Conservation (phyloP, 495 filamentous ascomycete genomes). For the Cercophora samala region DNA sequence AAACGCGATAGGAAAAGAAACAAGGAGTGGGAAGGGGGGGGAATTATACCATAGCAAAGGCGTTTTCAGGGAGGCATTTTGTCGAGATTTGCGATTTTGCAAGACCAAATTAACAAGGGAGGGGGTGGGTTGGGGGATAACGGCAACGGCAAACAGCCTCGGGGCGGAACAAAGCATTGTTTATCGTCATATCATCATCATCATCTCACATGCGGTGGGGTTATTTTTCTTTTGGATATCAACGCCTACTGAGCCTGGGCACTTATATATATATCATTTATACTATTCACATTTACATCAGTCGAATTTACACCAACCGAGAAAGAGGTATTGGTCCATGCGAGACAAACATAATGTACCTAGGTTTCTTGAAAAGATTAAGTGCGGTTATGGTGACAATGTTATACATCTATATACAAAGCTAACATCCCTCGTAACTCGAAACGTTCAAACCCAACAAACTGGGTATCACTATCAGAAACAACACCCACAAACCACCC, state of each 20-base stretch:
- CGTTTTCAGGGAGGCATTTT: not conserved
- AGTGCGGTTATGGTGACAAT: too few species aligned
- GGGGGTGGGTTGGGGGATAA: not conserved
- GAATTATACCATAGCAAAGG: not conserved
- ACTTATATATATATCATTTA: not conserved
- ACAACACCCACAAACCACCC: too few species aligned
- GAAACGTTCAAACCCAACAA: not conserved
- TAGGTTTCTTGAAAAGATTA: too few species aligned
- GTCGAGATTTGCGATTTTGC: not conserved
- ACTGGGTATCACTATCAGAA: not conserved
- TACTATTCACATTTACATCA: not conserved
- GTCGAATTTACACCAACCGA: too few species aligned
- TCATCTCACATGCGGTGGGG: not conserved
- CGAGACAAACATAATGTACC: too few species aligned
- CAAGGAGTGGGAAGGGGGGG: not conserved
- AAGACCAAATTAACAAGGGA: not conserved
- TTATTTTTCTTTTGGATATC: not conserved
- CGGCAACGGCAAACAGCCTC: not conserved
- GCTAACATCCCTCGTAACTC: too few species aligned
- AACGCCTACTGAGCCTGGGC: not conserved
- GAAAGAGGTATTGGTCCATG: too few species aligned
- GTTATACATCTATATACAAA: too few species aligned
- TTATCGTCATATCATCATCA: not conserved
- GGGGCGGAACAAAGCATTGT: not conserved
- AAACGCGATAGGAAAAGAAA: not conserved